These are phyloP conservation scores for Rhododendron kiyosumense DNA, from an alignment of 148 eudicot species.

Conservation along the genomic window DNA sequence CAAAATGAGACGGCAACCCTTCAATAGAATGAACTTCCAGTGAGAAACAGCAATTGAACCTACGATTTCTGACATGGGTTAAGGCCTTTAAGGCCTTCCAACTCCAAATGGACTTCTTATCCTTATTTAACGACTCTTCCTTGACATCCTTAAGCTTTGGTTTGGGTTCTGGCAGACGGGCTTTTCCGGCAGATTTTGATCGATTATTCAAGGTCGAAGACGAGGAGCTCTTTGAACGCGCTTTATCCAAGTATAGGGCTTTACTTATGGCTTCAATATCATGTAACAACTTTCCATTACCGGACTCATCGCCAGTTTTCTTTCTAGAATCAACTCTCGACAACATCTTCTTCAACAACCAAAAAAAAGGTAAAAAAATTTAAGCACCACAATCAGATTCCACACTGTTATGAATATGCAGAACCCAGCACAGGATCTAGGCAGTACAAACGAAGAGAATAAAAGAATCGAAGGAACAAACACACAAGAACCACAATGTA, in stretches of 20 bases:
- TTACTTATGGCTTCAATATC: slow-evolving; percentile 71
- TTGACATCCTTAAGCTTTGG: slow-evolving; percentile 31
- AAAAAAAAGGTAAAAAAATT: slow-evolving; percentile 6
- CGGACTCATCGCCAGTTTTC: slow-evolving; percentile 41
- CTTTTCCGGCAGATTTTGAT: slow-evolving; percentile 43
- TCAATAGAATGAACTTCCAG: slow-evolving; percentile 74
- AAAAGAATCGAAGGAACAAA: background rate
- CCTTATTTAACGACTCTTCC: slow-evolving; percentile 44
- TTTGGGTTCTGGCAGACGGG: slow-evolving; percentile 27
- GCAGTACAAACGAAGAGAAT: background rate
- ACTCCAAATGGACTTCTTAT: slow-evolving; percentile 84
- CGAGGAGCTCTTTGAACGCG: slow-evolving; percentile 31
- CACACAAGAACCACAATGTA: background rate
- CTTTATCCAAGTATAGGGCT: slow-evolving; percentile 55
- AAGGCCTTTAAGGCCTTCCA: slow-evolving; percentile 86
- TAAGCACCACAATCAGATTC: slow-evolving; percentile 13
- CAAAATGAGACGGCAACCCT: slow-evolving; percentile 55
- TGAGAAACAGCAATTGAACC: slow-evolving; percentile 82
- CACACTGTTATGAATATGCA: background rate
- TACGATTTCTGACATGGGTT: slow-evolving; percentile 56
- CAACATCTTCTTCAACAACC: slow-evolving; percentile 32
- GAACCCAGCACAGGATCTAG: background rate
- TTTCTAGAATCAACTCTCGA: slow-evolving; percentile 42
- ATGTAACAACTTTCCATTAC: slow-evolving; percentile 45
- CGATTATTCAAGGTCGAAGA: slow-evolving; percentile 37